Evolutionary conservation across 495 filamentous ascomycete species (phyloP), one percentile per base, ranked within the genome.

Genomic region (Trichocladium antarcticum): DNA sequence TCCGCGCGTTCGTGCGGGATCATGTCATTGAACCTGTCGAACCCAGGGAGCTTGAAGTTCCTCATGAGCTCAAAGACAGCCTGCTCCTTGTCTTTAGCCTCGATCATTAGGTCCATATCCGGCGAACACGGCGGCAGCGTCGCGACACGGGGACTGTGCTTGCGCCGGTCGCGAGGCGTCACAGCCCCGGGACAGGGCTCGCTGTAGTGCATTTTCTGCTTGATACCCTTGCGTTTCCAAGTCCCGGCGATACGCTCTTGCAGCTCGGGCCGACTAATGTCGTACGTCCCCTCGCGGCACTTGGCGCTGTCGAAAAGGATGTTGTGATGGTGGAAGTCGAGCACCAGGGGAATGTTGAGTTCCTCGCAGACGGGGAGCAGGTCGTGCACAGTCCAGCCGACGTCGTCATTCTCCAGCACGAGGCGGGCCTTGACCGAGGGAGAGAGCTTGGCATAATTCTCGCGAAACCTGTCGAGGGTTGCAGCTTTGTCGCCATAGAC

Each of bases 31-130:
- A 92, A 75, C 1, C 67, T 70, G 5, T 90, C 75, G 60, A 81
- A 81, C 2, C 84, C 86, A 0, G 88, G 84, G 0, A 96, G 73
- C 49, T 82, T 87, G 64, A 84, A 95, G 1, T 71, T 92, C 27
- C 82, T 72, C 86, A 95, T 95, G 12, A 96, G 73, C 53, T 95
- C 88, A 58, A 96, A 95, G 0, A 95, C 89, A 0, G 92, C 89
- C 64, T 96, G 92, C 64, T 98, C 92, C 65, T 96, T 98, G 58
- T 95, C 89, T 58, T 96, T 98, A 15, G 92, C 92, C 69, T 98
- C 92, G 49, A 96, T 95, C 92, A 96, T 98, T 11, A 96, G 71
- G 60, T 95, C 92, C 83, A 93, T 90, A 6, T 80, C 79, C 5
- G 77, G 69, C 1, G 80, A 69, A 55, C 89, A 95, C 0, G 90